Evolutionary conservation across 73 alveolate genomes (phyloP).

Genomic region (Symbiodinium natans): DNA sequence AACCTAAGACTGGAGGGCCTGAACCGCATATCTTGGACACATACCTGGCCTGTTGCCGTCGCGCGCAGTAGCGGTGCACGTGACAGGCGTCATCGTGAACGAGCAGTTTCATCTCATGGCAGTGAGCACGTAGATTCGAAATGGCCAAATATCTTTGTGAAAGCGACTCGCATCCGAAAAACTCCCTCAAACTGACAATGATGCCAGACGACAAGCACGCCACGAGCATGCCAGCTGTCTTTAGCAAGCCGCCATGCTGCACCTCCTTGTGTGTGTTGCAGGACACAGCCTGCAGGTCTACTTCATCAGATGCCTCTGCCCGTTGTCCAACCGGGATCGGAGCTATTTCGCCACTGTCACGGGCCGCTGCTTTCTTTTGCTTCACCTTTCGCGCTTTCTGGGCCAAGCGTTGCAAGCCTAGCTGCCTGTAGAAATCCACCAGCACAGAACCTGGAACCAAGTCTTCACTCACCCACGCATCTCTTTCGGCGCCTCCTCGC

Average conservation of each 20-base stretch:
- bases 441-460: no score
- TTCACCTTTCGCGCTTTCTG: no score
- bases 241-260: background rate
- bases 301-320: background rate
- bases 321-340: no score
- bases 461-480: no score
- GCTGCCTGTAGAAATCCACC: no score
- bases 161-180: slow-evolving; percentile 17
- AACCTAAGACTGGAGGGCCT: background rate
- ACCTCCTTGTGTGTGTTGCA: slow-evolving; percentile 2
- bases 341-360: no score
- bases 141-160: background rate
- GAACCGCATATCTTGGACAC: background rate
- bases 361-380: no score
- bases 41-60: background rate
- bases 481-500: no score
- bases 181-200: background rate
- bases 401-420: no score
- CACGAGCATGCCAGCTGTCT: slow-evolving; percentile 22
- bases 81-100: slow-evolving; percentile 26
- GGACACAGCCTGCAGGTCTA: background rate
- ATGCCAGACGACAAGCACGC: slow-evolving; percentile 17
- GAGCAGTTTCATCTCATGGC: background rate
- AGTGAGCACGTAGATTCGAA: background rate
- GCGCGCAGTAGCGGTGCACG: background rate